phyloP scores from a whole-genome alignment of 2,329 filamentous ascomycete species.

The Cylindrodendrum hubeiense region DNA sequence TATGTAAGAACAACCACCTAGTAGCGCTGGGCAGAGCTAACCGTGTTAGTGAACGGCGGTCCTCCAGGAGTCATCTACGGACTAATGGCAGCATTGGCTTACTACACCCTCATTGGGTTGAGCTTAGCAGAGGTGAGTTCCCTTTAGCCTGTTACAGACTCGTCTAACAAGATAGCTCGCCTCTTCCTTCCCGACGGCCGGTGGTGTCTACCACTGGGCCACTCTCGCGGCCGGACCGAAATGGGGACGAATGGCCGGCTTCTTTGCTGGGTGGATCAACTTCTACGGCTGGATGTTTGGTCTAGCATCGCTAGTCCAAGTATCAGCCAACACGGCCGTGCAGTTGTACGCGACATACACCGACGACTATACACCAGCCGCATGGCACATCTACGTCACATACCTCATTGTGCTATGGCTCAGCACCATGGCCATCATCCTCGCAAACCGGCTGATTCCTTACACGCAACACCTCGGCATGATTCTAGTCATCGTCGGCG shows the following conservation, averaged over 20 bases:
- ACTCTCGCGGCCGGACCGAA: slow-evolving; percentile 38
- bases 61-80: slow-evolving; percentile 42
- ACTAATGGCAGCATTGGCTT: slow-evolving; percentile 36
- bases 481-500: slow-evolving; percentile 36
- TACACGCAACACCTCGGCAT: slow-evolving; percentile 41
- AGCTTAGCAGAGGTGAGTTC: slow-evolving; percentile 39
- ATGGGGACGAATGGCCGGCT: slow-evolving; percentile 41
- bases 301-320: slow-evolving; percentile 40
- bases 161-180: slow-evolving; percentile 28
- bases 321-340: slow-evolving; percentile 39
- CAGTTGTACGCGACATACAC: slow-evolving; percentile 41
- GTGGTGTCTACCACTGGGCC: slow-evolving; percentile 43
- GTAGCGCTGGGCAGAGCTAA: background rate
- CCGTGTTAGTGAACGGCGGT: slow-evolving; percentile 35
- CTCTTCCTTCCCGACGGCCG: slow-evolving; percentile 39
- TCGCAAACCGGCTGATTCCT: slow-evolving; percentile 40
- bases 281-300: slow-evolving; percentile 47
- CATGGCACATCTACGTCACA: slow-evolving; percentile 42
- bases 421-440: slow-evolving; percentile 33
- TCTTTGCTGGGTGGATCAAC: slow-evolving; percentile 44
- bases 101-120: slow-evolving; percentile 40
- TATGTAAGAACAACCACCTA: slow-evolving; percentile 21
- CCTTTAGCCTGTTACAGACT: too few relatives aligned
- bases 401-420: slow-evolving; percentile 40
- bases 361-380: slow-evolving; percentile 13